Base-by-base conservation (phyloP, 164 flowering plant genomes). In the Kalanchoe fedtschenkoi region DNA sequence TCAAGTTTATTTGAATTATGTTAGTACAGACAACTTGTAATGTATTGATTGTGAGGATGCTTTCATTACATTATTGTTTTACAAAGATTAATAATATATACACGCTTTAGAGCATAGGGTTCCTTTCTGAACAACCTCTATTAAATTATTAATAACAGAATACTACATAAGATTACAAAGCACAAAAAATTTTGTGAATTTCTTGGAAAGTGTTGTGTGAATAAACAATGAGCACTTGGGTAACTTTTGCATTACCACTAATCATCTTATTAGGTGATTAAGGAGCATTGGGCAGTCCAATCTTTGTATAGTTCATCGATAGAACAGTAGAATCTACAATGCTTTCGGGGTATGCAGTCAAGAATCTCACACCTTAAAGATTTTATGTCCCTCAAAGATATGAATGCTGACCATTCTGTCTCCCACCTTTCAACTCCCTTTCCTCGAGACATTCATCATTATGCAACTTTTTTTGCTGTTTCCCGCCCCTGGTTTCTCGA, bases 241-340 rank as follows among this genome's bases (percentile, higher is more conserved):
- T 51, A 51, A 51, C 56, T 24, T 51, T 6, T 51, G 32, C 39
- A 6, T 51, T 51, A 17, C 29, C 30, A 24, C 55, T 51, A 51
- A 26, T 51, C 56, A 51, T 51, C 56, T 51, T 1, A 26, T 32
- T 51, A 51, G 56, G 32, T 51, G 56, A 24, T 51, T 26, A 24
- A 13, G 28, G 56, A 51, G 26, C 56, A 51, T 51, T 51, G 56
- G 56, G 56, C 56, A 26, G 56, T 51, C 30, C 56, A 51, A 51
- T 37, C 8, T 11, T 37, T 37, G 39, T 37, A 37, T 37, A 37
- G 39, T 37, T 11, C 8, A 37, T 37, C 39, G 11, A 37, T 5
- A 37, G 11, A 37, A 9, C 6, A 9, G 39, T 37, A 37, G 11
- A 37, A 37, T 51, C 7, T 51, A 13, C 26, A 51, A 51, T 51